phyloP scores from a whole-genome alignment of 2,329 filamentous ascomycete species.

The Colletotrichum sp. region DNA sequence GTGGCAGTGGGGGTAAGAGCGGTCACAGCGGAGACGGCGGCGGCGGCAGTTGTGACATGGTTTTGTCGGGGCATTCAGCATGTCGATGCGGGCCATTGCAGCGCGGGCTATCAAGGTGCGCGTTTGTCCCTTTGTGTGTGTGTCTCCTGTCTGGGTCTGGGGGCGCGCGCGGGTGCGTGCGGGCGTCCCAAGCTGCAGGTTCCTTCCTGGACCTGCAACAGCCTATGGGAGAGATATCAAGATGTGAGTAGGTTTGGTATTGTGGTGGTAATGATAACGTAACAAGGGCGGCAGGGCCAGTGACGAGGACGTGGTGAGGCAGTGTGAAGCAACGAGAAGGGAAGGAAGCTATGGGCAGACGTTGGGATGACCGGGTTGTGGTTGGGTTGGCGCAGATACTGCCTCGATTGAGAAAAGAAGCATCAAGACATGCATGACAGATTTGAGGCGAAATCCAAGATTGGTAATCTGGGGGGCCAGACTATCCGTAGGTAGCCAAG shows the following conservation, averaged over 20 bases:
- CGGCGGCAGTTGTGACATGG: constrained; percentile 59
- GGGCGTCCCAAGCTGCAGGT: background rate
- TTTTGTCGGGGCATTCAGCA: constrained; percentile 20
- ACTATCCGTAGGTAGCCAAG: too few species aligned
- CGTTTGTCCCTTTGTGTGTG: background rate
- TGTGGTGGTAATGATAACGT: constrained; percentile 4
- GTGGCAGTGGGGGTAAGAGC: constrained; percentile 53
- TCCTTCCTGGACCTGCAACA: background rate
- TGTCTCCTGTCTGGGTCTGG: background rate
- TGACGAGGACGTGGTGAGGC: background rate
- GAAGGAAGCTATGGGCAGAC: background rate
- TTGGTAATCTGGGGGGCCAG: background rate
- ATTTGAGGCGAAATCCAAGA: background rate
- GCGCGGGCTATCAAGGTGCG: background rate
- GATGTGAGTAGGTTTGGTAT: background rate
- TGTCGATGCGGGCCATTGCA: constrained; percentile 13
- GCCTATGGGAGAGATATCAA: background rate
- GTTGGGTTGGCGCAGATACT: constrained; percentile 6
- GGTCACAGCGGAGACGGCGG: constrained; percentile 57
- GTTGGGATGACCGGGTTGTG: background rate
- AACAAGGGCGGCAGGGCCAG: background rate
- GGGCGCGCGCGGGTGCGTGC: background rate
- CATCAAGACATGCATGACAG: constrained; percentile 19
- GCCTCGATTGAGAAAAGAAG: constrained; percentile 13
- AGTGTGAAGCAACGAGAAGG: background rate